Conservation (phyloP, 179 eudicot species). For the Actinidia arguta region DNA sequence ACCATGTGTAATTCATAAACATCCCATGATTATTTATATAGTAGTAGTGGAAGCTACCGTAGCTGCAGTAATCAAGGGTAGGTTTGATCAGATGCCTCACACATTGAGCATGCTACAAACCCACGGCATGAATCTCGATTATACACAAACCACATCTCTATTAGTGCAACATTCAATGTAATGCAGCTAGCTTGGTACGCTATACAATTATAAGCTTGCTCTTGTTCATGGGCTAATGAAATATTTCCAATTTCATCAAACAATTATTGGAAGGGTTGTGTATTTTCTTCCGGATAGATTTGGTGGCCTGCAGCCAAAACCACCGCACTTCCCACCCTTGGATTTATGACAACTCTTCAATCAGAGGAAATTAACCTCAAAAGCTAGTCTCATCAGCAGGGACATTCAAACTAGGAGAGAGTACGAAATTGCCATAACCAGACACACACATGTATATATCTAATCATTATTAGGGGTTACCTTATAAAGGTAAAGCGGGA, state of each 20-base stretch:
- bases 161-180: background rate
- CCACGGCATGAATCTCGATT: background rate
- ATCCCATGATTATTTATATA: background rate
- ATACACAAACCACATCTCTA: too few relatives aligned
- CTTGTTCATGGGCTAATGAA: background rate
- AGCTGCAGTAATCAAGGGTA: background rate
- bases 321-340: too few relatives aligned
- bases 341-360: conserved; percentile 4
- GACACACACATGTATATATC: background rate
- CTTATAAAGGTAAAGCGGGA: conserved; percentile 42
- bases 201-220: background rate
- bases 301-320: background rate
- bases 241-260: background rate
- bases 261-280: background rate
- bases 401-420: background rate
- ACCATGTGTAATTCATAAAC: background rate
- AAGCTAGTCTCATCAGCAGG: background rate
- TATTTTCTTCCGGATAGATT: background rate
- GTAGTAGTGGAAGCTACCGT: background rate
- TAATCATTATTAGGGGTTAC: background rate
- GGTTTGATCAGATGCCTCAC: background rate
- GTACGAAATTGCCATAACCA: background rate
- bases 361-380: background rate
- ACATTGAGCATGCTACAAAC: background rate
- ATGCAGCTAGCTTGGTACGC: background rate